Evolutionary conservation across 768 basidiomycete genomes (phyloP).

Genomic region (Collybia sp.): DNA sequence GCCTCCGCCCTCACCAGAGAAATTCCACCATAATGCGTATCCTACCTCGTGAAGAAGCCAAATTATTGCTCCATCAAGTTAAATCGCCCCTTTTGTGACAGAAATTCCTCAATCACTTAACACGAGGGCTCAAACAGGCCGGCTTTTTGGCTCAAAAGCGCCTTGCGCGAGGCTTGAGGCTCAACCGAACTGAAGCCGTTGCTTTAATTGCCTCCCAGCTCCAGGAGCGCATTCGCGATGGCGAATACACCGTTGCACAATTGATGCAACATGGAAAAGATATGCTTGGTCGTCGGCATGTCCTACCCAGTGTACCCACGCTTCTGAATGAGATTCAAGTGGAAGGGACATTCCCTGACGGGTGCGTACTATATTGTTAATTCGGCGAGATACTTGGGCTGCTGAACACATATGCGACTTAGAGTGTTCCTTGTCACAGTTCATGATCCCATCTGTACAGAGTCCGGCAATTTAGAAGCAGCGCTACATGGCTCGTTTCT

Average conservation of each 20-base stretch:
- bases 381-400: background rate
- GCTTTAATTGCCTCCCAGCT: conserved; percentile 90
- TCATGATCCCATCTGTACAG: conserved; percentile 89
- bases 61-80: conserved; percentile 71
- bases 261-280: conserved; percentile 94
- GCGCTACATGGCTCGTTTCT: conserved; percentile 96
- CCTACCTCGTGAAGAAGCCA: conserved; percentile 71
- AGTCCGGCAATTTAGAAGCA: conserved; percentile 69
- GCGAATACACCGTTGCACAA: conserved; percentile 75
- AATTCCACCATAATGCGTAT: conserved; percentile 47
- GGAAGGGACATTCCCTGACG: conserved; percentile 87
- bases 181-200: conserved; percentile 85
- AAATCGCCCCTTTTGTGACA: conserved; percentile 1
- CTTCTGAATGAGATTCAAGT: conserved; percentile 88
- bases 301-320: conserved; percentile 73
- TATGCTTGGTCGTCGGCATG: conserved; percentile 84
- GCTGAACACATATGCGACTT: conserved; percentile 6
- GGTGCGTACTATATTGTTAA: conserved; percentile 38
- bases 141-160: conserved; percentile 92
- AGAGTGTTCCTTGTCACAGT: conserved; percentile 97
- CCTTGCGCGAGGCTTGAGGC: conserved; percentile 84
- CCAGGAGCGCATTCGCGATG: conserved; percentile 94
- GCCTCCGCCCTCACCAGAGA: too few species aligned
- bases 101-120: conserved; percentile 1
- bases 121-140: conserved; percentile 36